Base-by-base conservation (phyloP, 768 basidiomycete genomes). In the Lactarius akahatsu region DNA sequence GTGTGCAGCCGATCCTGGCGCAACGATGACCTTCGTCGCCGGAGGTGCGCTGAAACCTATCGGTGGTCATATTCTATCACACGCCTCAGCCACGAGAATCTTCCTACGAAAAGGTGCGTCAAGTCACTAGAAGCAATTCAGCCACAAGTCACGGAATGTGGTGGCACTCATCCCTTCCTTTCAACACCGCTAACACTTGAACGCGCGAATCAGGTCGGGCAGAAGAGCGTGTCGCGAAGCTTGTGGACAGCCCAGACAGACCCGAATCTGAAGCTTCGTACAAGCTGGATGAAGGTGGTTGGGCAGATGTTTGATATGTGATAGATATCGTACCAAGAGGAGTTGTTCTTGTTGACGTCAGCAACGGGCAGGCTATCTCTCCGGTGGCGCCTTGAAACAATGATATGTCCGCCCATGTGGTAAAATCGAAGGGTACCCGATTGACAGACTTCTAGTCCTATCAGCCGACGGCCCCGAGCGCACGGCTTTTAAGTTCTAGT, bases 1-100 rank as follows among this genome's bases (percentile, higher is more conserved):
- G 45, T 64, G 43, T 47, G 11, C 41, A 70, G 92, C 95, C 66
- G 96, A 98, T 75, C 96, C 96, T 26, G 96, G 96, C 58, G 95
- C 94, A 58, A 93, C 91, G 2, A 92, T 92, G 88, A 92, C 92
- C 59, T 98, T 98, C 73, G 95, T 96, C 50, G 95, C 94, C 30
- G 95, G 94, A 47, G 92, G 94, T 40, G 92, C 91, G 23, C 82
- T 95, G 45, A 96, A 96, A 77, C 93, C 94, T 20, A 91, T 96
- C 55, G 92, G 92, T 45, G 92, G 92, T 0, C 92, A 94, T 72
- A 93, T 94, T 68, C 78, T 94, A 52, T 94, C 92, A 0, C 92
- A 82, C 64, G 91, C 93, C 20, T 94, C 92, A n/a, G 88, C 93
- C 4, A 93, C 92, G 10, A 83, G 92, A 62, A 83, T 94, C 72